Evolutionary conservation across 2,329 filamentous ascomycete genomes (phyloP).

Genomic region (Bipolaris cookei): DNA sequence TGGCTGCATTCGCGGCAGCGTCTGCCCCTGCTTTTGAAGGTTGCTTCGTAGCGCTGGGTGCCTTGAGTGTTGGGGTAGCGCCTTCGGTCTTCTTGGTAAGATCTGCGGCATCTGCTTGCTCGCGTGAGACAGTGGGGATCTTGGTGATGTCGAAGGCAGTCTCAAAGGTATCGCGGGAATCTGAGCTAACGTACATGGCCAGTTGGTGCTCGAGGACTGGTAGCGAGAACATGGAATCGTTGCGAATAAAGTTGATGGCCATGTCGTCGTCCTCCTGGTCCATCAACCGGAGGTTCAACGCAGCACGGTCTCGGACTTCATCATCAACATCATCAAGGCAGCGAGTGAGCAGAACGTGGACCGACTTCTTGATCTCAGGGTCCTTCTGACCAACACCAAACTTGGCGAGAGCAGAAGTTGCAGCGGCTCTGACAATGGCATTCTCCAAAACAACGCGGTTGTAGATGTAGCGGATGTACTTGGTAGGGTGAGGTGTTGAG

Average conservation of each 20-base stretch:
- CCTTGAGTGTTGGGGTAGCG: conserved; percentile 90
- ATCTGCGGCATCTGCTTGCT: conserved; percentile 95
- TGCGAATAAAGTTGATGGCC: conserved; percentile 88
- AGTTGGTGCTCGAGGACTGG: conserved; percentile 96
- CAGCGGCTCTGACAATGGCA: conserved; percentile 90
- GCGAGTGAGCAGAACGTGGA: conserved; percentile 87
- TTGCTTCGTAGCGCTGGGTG: conserved; percentile 82
- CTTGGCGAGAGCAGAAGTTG: conserved; percentile 93
- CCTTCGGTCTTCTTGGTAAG: conserved; percentile 96
- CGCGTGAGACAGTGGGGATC: conserved; percentile 90
- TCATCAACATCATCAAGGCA: conserved; percentile 98
- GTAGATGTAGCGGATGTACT: conserved; percentile 99
- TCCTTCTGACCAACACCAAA: conserved; percentile 96
- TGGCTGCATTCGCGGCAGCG: conserved; percentile 75
- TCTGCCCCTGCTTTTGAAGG: conserved; percentile 72
- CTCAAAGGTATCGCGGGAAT: conserved; percentile 84
- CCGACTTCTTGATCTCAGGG: conserved; percentile 93
- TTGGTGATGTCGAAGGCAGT: conserved; percentile 87
- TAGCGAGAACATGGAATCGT: conserved; percentile 94
- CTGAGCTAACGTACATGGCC: conserved; percentile 94
- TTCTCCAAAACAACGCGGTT: conserved; percentile 98
- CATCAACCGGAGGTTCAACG: conserved; percentile 91
- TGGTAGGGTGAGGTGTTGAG: conserved; percentile 92
- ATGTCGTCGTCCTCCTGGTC: conserved; percentile 82
- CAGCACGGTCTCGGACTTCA: conserved; percentile 94